Base-by-base conservation (phyloP, 352 stramenopile genomes). In the Globisporangium uncinulatum region DNA sequence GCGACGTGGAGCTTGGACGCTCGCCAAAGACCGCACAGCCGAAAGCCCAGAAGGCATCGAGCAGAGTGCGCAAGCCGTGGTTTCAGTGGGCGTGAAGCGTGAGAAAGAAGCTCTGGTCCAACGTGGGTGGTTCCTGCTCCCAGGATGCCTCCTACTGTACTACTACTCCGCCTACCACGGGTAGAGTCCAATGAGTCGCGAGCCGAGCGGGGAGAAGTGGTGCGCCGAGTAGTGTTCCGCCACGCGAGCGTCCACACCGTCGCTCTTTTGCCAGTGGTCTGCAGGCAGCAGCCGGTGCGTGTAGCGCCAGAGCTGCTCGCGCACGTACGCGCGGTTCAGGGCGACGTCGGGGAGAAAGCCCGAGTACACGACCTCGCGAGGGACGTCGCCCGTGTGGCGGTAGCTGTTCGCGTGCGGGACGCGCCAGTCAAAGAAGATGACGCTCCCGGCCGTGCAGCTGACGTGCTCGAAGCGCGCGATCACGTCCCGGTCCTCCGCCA, bases 321-420 rank as follows among this genome's bases (percentile, higher is more conserved):
- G 49, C 1, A 71, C 78, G 62, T 95, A 97, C 0, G 2, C 50
- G 34, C 71, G 65, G 58, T 97, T 97, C 56, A 95, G 69, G 3
- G 69, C 41, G 5, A 87, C 83, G 34, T 73, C 59, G 0, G 86
- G 88, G 13, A 97, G 66, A 34, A 96, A 87, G 17, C 88, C 87
- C 4, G 83, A 88, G 69, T 97, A 96, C 31, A 95, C 69, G 39
- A 96, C 87, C 50, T 92, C 77, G 8, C 87, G 78, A 0, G 87
- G 80, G 1, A 71, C 66, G 2, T 43, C 53, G 6, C 72, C 79
- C 5, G 71, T 63, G 66, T 97, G 86, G 14, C 76, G 74, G 60
- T 89, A 89, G 65, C 85, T 91, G 66, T 96, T 97, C 39, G 87
- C 88, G 59, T 96, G 88, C 15, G 87, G 83, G 15, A 95, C 71